Evolutionary conservation across 495 filamentous ascomycete genomes (phyloP).

Genomic region (Podospora pseudocomata): DNA sequence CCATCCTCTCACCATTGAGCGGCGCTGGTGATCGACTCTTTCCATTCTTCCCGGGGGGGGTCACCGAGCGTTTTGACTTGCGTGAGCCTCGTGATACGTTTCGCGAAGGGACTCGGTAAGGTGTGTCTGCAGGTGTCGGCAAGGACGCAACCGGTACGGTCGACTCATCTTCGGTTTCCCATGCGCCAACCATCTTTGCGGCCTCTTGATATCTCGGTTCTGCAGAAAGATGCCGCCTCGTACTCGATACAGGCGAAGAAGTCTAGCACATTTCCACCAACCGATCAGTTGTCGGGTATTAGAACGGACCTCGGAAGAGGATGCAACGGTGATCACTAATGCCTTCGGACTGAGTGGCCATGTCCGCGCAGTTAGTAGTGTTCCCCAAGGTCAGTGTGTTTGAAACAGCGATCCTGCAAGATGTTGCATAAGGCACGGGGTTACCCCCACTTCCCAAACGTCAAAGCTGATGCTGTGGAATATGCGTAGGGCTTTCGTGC

Average conservation of each 20-base stretch:
- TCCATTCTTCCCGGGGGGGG: slow-evolving; percentile 51
- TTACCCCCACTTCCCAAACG: neutral
- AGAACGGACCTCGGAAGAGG: slow-evolving; percentile 3
- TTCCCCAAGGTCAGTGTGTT: neutral
- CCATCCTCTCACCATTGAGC: slow-evolving; percentile 50
- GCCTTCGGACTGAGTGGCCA: neutral
- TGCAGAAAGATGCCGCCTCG: slow-evolving; percentile 16
- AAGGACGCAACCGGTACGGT: slow-evolving; percentile 48
- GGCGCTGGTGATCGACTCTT: slow-evolving; percentile 61
- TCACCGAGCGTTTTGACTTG: slow-evolving; percentile 51
- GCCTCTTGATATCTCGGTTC: neutral
- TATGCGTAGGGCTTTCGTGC: neutral
- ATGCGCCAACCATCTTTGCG: slow-evolving; percentile 39
- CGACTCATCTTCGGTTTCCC: slow-evolving; percentile 57
- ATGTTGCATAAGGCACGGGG: neutral
- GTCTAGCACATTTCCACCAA: slow-evolving; percentile 24
- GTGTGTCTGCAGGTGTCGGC: slow-evolving; percentile 64
- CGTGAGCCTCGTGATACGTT: slow-evolving; percentile 55
- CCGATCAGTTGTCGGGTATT: neutral
- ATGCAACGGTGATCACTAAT: slow-evolving; percentile 1
- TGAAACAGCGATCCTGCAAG: slow-evolving; percentile 12
- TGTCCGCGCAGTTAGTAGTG: neutral
- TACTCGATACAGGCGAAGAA: neutral
- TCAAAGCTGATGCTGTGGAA: neutral
- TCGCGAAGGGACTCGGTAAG: slow-evolving; percentile 59